These are phyloP conservation scores for Tylopilus balloui DNA, from an alignment of 768 basidiomycete species.

Conservation along the genomic window DNA sequence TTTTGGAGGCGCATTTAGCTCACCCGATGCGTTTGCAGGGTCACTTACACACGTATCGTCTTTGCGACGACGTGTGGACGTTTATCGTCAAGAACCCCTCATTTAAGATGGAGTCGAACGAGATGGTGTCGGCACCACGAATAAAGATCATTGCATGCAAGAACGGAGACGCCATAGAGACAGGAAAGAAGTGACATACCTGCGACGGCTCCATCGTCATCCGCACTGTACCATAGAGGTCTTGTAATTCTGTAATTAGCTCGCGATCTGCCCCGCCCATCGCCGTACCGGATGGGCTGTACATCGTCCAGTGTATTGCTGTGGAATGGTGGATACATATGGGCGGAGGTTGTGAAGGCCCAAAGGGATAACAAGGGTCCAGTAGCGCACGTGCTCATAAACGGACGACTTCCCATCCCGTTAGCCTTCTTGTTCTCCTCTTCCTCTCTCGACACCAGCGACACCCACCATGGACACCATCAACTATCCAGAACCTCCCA, in stretches of 20 bases:
- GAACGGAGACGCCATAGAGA: constrained; percentile 84
- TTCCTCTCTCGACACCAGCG: constrained; percentile 11
- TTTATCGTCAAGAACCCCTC: constrained; percentile 90
- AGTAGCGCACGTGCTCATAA: constrained; percentile 20
- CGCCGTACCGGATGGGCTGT: background rate
- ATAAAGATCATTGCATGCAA: constrained; percentile 99
- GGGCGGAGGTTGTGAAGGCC: constrained; percentile 3
- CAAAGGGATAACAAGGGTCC: background rate
- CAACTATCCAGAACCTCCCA: constrained; percentile 55
- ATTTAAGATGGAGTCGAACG: constrained; percentile 95
- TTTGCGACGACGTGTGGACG: constrained; percentile 98
- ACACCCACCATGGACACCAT: constrained; percentile 28
- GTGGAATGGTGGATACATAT: background rate
- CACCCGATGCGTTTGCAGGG: constrained; percentile 46
- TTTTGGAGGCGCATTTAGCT: background rate
- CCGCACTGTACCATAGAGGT: constrained; percentile 24
- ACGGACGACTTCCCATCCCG: constrained; percentile 20
- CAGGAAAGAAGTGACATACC: constrained; percentile 63
- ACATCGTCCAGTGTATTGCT: constrained; percentile 5
- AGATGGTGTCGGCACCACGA: constrained; percentile 64
- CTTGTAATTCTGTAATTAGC: constrained; percentile 30
- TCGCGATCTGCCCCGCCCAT: background rate
- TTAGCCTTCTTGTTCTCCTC: constrained; percentile 5
- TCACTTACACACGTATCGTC: constrained; percentile 85
- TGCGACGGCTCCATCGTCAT: background rate